These are phyloP conservation scores for Raphanus hybrid DNA, from an alignment of 441 rosid genomes.

Conservation along the genomic window DNA sequence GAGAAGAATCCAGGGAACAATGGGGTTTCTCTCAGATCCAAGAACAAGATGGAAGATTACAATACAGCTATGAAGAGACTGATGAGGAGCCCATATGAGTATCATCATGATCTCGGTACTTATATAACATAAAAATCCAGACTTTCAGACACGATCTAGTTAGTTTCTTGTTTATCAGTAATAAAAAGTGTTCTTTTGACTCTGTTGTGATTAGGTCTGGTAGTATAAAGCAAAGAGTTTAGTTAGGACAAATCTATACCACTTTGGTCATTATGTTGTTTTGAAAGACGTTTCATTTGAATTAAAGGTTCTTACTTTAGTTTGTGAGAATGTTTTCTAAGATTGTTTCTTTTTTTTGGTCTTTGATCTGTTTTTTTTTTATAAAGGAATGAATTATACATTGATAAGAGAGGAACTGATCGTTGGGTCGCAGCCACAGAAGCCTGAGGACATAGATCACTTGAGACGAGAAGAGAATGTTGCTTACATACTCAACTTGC, in stretches of 20 bases:
- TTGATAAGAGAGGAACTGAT: constrained; percentile 74
- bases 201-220: background rate
- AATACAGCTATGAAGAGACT: constrained; percentile 83
- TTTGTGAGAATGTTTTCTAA: constrained; percentile 16
- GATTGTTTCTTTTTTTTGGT: constrained; percentile 4
- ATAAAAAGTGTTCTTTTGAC: background rate
- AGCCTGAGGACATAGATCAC: constrained; percentile 81
- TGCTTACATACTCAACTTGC: constrained; percentile 88
- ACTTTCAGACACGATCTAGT: background rate
- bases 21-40: constrained; percentile 47
- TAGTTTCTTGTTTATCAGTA: background rate
- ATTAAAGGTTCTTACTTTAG: background rate
- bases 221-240: background rate
- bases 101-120: constrained; percentile 88
- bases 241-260: background rate
- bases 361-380: constrained; percentile 34
- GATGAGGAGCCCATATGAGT: constrained; percentile 93
- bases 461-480: constrained; percentile 74
- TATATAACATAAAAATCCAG: constrained; percentile 4
- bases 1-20: constrained; percentile 41
- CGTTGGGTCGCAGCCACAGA: constrained; percentile 93
- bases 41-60: constrained; percentile 68
- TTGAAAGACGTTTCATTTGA: background rate
- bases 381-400: constrained; percentile 84
- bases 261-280: background rate